Base-by-base conservation (phyloP, 164 flowering plant genomes). In the Magnolia kwangsiensis region DNA sequence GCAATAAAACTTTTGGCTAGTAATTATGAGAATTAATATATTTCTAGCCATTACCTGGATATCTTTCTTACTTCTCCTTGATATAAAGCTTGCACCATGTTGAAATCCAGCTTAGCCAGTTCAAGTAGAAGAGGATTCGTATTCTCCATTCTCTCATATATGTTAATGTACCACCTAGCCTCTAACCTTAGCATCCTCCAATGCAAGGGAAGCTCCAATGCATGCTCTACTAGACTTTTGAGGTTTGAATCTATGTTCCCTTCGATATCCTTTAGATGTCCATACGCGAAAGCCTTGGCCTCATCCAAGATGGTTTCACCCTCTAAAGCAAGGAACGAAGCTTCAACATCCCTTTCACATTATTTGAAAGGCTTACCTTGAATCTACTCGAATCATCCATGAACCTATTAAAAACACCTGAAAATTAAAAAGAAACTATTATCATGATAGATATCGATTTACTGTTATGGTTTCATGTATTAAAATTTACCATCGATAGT, bases 41-140 rank as follows among this genome's bases (percentile, higher is more conserved):
- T 5, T 37, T 3, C 45, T 7, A 37, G 45, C 45, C 7, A 16
- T 10, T 81, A 84, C 88, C 84, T 80, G 8, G 86, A 79, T 21
- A 80, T 4, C 3, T 78, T 66, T 55, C 37, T 78, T 3, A 86
- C 77, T 51, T 86, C 84, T 3, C 63, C 76, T 71, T 86, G 88
- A 19, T 81, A 81, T n/a, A 51, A 51, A 24, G 86, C 82, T 81
- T 88, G 88, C 70, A 82, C 81, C 72, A 76, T 72, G 68, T 87
- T 87, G 82, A 84, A 87, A 18, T 85, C 81, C 9, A 85, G 72
- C 73, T 84, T 85, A 3, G 87, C 86, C 49, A 86, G 70, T 20
- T 80, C 82, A 73, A 87, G 73, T 27, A 84, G 14, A 75, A 0
- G 11, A 9, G 69, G 74, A 61, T 82, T 64, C 59, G 24, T 67